Percentiles rank a stretch among this genome's conserved stretches.
These are phyloP conservation scores for Lithohypha guttulata DNA, from an alignment of 2,329 filamentous ascomycete genomes.

Conservation along the genomic window DNA sequence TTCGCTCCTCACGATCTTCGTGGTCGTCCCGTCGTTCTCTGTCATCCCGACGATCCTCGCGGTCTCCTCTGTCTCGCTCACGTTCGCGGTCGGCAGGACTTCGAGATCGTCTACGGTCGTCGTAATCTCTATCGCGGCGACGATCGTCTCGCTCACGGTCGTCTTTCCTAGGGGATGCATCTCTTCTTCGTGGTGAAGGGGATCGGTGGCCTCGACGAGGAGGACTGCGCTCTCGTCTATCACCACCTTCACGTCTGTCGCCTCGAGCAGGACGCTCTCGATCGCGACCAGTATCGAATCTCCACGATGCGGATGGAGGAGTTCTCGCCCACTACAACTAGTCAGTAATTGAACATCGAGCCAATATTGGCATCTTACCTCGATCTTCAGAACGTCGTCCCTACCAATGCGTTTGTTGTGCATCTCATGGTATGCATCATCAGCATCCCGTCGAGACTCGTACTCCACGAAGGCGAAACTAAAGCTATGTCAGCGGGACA, in stretches of 20 bases:
- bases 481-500: constrained; percentile 29
- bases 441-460: constrained; percentile 93
- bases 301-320: constrained; percentile 94
- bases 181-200: constrained; percentile 48
- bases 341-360: constrained; percentile 2
- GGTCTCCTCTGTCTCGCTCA: constrained; percentile 33
- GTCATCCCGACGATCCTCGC: constrained; percentile 51
- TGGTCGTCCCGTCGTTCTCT: constrained; percentile 48
- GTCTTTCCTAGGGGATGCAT: constrained; percentile 81
- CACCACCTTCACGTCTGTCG: constrained; percentile 36
- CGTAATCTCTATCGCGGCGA: constrained; percentile 64
- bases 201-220: constrained; percentile 63
- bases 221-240: constrained; percentile 58
- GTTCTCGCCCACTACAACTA: constrained; percentile 80
- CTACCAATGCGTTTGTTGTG: constrained; percentile 97
- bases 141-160: constrained; percentile 72
- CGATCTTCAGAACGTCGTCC: constrained; percentile 93
- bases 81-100: constrained; percentile 43
- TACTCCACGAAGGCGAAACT: constrained; percentile 99
- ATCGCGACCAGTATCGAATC: constrained; percentile 76
- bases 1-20: constrained; percentile 57
- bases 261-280: constrained; percentile 49
- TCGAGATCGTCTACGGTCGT: constrained; percentile 46
- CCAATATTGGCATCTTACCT: constrained; percentile 50
- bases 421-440: constrained; percentile 99